Percentiles rank a stretch among this genome's conserved stretches.
Evolutionary conservation across 1,139 yeast genomes (phyloP).

Genomic region (Pichia sp.): DNA sequence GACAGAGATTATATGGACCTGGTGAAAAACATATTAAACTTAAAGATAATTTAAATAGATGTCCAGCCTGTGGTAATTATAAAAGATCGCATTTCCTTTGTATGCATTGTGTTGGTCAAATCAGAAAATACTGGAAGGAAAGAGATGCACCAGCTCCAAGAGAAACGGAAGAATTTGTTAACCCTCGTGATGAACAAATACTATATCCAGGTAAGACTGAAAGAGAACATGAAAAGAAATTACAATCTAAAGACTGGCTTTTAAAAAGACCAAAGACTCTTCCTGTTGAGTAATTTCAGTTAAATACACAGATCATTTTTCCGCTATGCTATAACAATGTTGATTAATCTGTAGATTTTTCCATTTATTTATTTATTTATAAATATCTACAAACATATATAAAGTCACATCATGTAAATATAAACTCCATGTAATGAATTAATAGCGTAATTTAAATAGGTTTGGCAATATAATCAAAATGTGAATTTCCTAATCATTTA

Average conservation of each 20-base stretch:
- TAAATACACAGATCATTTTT: too few relatives aligned
- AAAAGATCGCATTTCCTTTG: conserved; percentile 88
- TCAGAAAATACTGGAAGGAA: conserved; percentile 65
- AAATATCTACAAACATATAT: too few relatives aligned
- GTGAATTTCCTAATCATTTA: too few relatives aligned
- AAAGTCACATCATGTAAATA: too few relatives aligned
- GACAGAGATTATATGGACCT: conserved; percentile 77
- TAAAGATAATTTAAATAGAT: conserved; percentile 70
- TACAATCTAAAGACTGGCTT: conserved; percentile 61
- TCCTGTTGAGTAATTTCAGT: conserved; percentile 35
- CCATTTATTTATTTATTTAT: too few relatives aligned
- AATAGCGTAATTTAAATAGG: too few relatives aligned
- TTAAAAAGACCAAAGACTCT: conserved; percentile 52
- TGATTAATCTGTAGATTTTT: too few relatives aligned
- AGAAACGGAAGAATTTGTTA: conserved; percentile 42
- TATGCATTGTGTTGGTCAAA: conserved; percentile 85
- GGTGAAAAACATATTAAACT: conserved; percentile 77
- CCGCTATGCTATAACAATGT: too few relatives aligned
- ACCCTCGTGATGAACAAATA: conserved; percentile 56
- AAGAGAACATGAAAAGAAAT: conserved; percentile 40
- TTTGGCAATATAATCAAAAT: too few relatives aligned
- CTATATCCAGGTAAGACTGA: conserved; percentile 73
- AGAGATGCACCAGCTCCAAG: conserved; percentile 32
- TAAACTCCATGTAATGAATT: too few relatives aligned
- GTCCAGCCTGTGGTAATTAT: conserved; percentile 93